phyloP scores from a whole-genome alignment of 2,329 filamentous ascomycete genomes.

The Orbilia ellipsospora region DNA sequence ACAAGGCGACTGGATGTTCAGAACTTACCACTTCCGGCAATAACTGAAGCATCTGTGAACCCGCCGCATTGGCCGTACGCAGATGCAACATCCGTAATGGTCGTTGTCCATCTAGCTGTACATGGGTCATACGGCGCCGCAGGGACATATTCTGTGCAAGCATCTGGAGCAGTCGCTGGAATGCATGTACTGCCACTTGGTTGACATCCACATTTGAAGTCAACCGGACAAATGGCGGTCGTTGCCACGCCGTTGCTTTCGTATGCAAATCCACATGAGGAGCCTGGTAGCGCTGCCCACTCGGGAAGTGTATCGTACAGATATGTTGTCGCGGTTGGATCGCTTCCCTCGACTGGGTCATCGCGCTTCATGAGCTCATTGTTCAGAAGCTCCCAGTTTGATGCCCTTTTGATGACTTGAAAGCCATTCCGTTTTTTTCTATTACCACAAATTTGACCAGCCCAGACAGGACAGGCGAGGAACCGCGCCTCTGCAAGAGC shows the following conservation, averaged over 20 bases:
- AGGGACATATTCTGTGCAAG: slow-evolving; percentile 22
- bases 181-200: slow-evolving; percentile 30
- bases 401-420: slow-evolving; percentile 16
- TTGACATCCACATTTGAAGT: slow-evolving; percentile 39
- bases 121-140: slow-evolving; percentile 29
- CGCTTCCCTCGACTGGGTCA: slow-evolving; percentile 28
- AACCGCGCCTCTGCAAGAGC: slow-evolving; percentile 11
- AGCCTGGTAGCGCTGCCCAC: slow-evolving; percentile 41
- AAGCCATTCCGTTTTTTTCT: slow-evolving; percentile 34
- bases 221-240: slow-evolving; percentile 41
- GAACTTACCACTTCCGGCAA: slow-evolving; percentile 40
- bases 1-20: not conserved
- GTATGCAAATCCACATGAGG: slow-evolving; percentile 36
- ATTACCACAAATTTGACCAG: slow-evolving; percentile 28
- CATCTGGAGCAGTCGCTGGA: slow-evolving; percentile 24
- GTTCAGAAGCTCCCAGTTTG: slow-evolving; percentile 33
- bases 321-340: slow-evolving; percentile 40
- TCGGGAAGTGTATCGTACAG: slow-evolving; percentile 32
- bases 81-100: slow-evolving; percentile 39
- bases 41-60: slow-evolving; percentile 38
- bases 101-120: slow-evolving; percentile 36
- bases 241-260: slow-evolving; percentile 33
- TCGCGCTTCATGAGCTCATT: slow-evolving; percentile 29
- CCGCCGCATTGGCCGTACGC: slow-evolving; percentile 45
- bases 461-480: slow-evolving; percentile 32